Evolutionary conservation across 805 yeast genomes (phyloP), one percentile per base, ranked within the genome.

Genomic region (Ogataea siamensis): DNA sequence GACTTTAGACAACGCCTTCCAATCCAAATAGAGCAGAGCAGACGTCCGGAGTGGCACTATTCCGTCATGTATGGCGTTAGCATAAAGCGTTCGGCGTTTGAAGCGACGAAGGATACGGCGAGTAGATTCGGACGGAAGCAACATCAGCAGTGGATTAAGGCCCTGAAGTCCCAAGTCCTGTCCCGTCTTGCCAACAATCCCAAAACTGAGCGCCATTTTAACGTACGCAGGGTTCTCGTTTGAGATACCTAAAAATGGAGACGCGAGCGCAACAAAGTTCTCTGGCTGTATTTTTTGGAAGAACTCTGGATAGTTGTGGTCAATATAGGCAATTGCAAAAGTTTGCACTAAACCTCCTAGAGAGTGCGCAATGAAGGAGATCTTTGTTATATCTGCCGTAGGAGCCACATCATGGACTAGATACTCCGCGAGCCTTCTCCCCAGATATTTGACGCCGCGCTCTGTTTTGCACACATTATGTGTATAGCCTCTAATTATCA

Each of bases 11-110:
- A 83, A 64, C 3, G 87, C 94, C 42, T 74, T 73, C 84, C 95
- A 88, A 58, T 93, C 98, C 10, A 93, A 60, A 53, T 83, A 91
- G 18, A 91, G 61, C 37, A 91, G 64, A 0, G 97, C 87, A 0
- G 96, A 80, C 0, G 99, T 93, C 35, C 98, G 67, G 50, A 93
- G 66, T 0, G 99, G 98, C 2, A 93, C 99, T 37, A 93, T 88
- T 2, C 99, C 99, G 63, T 93, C 99, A 60, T 93, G 82, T 13
- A 86, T 70, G 0, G 85, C 81, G 62, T 93, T 93, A 0, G 98
- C 96, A 60, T 93, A 93, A 0, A 84, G 66, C 0, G 96, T 87
- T 45, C 97, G 69, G 43, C 83, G 66, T 28, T 69, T 57, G 62
- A 93, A 91, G 40, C 63, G 61, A 40, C 75, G 73, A 42, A 91